Evolutionary conservation across 257 asterid species (phyloP).

Genomic region (Scutellaria minor): DNA sequence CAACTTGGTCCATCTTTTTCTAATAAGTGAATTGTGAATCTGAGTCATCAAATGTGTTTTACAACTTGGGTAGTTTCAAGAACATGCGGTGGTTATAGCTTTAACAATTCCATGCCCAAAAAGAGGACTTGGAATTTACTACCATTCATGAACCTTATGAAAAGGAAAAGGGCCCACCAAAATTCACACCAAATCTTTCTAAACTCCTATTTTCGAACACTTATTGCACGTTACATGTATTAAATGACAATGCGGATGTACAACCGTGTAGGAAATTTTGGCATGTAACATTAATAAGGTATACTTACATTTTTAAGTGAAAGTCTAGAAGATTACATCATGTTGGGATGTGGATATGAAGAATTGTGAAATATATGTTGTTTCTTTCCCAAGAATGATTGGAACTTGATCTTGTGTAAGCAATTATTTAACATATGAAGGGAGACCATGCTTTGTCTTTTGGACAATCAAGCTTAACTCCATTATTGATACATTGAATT

Average conservation of each 20-base stretch:
- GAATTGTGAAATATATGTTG: neutral
- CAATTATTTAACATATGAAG: neutral
- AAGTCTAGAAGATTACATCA: neutral
- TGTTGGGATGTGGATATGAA: conserved; percentile 5
- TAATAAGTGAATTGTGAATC: conserved; percentile 15
- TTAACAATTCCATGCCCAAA: conserved; percentile 16
- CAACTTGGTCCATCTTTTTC: neutral
- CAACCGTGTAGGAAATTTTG: too few species aligned
- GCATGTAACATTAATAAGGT: too few species aligned
- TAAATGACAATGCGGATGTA: too few species aligned
- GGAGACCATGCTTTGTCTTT: conserved; percentile 10
- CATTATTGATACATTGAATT: neutral
- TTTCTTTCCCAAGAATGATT: conserved; percentile 27
- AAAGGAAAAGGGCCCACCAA: neutral
- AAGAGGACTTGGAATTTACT: conserved; percentile 35
- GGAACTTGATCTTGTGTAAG: conserved; percentile 23
- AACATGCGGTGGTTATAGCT: conserved; percentile 34
- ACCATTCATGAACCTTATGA: conserved; percentile 22
- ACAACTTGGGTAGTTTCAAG: conserved; percentile 28
- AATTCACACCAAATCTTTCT: neutral
- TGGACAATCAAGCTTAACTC: neutral
- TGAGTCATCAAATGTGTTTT: conserved; percentile 31
- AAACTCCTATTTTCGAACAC: neutral
- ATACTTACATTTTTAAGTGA: neutral
- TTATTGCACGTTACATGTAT: neutral